phyloP scores from a whole-genome alignment of 768 basidiomycete species.

The Tephrocybe sp. region DNA sequence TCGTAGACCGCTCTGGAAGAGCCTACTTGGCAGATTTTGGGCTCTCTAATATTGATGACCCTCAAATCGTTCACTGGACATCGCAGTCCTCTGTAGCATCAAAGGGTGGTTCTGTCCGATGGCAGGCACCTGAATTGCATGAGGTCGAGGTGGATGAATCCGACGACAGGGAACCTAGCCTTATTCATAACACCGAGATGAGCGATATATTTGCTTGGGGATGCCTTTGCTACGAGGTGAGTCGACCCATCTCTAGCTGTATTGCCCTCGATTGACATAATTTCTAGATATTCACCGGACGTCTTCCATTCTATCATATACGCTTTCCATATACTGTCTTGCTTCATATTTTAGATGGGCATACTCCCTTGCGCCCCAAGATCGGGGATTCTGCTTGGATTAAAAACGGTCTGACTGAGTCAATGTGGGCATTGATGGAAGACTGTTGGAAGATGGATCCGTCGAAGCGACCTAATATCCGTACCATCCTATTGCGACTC shows the following conservation, averaged over 20 bases:
- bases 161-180: neutral
- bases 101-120: slow-evolving; percentile 19
- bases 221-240: slow-evolving; percentile 26
- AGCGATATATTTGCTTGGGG: slow-evolving; percentile 29
- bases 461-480: neutral
- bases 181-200: slow-evolving; percentile 9
- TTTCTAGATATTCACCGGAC: neutral
- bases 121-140: slow-evolving; percentile 25
- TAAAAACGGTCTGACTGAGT: neutral
- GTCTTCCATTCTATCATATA: neutral
- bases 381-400: neutral
- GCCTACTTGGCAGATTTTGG: slow-evolving; percentile 26
- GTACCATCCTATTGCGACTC: neutral
- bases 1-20: slow-evolving; percentile 18
- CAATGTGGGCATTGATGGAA: neutral
- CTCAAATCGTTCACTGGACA: slow-evolving; percentile 13
- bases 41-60: slow-evolving; percentile 17
- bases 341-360: neutral
- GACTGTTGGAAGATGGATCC: neutral
- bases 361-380: neutral
- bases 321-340: neutral
- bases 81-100: slow-evolving; percentile 9
- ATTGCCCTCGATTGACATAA: neutral
- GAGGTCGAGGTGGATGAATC: neutral
- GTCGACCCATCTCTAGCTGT: neutral